Evolutionary conservation across 495 filamentous ascomycete species (phyloP).

Genomic region (Choiromyces venosus): DNA sequence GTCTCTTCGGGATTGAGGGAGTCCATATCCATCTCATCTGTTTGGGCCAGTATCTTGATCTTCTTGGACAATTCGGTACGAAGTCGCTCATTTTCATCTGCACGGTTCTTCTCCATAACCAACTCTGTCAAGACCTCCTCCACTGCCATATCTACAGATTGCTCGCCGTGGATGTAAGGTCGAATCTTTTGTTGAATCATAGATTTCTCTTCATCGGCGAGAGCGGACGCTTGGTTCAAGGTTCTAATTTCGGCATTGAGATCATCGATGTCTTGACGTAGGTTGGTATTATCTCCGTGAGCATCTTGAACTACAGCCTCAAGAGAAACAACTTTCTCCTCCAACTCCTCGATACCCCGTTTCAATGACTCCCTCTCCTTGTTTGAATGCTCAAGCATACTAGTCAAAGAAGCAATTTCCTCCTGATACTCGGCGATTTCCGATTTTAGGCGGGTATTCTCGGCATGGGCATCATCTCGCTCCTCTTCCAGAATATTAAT

Average conservation of each 20-base stretch:
- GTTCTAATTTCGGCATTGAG: conserved; percentile 22
- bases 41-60: conserved; percentile 34
- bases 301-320: conserved; percentile 15
- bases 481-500: conserved; percentile 20
- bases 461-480: conserved; percentile 18
- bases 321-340: conserved; percentile 24
- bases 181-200: conserved; percentile 40
- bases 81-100: conserved; percentile 34
- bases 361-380: conserved; percentile 20
- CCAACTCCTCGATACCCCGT: conserved; percentile 17
- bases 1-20: conserved; percentile 33
- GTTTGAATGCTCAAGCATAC: conserved; percentile 19
- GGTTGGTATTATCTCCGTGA: conserved; percentile 14
- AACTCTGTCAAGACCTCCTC: conserved; percentile 40
- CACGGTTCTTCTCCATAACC: conserved; percentile 39
- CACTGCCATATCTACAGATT: conserved; percentile 40
- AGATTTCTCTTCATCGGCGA: conserved; percentile 34
- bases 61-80: conserved; percentile 31
- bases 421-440: conserved; percentile 22
- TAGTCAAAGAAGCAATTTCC: conserved; percentile 21
- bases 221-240: conserved; percentile 15
- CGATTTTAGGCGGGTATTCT: conserved; percentile 26
- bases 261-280: conserved; percentile 17
- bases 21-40: conserved; percentile 16
- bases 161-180: conserved; percentile 35